Conservation (phyloP, 2,329 filamentous ascomycete genomes). For the Xylaria sp. region DNA sequence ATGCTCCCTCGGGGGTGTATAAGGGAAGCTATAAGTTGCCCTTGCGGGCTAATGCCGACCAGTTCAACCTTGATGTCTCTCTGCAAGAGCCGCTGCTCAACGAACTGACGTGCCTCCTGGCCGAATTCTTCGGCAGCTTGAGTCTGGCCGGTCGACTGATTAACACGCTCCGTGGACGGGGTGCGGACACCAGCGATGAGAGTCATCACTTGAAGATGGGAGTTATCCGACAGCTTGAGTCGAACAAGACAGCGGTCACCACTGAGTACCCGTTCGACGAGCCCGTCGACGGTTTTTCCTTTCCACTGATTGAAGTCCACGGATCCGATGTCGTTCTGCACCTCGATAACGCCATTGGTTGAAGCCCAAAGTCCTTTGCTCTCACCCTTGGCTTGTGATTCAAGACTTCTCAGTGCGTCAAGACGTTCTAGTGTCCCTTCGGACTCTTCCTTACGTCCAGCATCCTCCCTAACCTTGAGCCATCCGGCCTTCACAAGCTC, state of each 20-base stretch:
- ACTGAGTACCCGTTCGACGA: slow-evolving; percentile 90
- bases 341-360: slow-evolving; percentile 73
- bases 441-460: slow-evolving; percentile 87
- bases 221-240: slow-evolving; percentile 79
- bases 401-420: slow-evolving; percentile 79
- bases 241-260: slow-evolving; percentile 91
- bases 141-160: slow-evolving; percentile 75
- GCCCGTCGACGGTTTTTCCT: slow-evolving; percentile 82
- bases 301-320: slow-evolving; percentile 86
- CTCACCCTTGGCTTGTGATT: slow-evolving; percentile 80
- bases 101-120: slow-evolving; percentile 87
- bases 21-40: slow-evolving; percentile 87
- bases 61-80: slow-evolving; percentile 84
- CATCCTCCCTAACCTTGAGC: slow-evolving; percentile 93
- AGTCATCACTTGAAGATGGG: slow-evolving; percentile 89
- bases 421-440: slow-evolving; percentile 78
- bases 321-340: slow-evolving; percentile 82
- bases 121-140: slow-evolving; percentile 90
- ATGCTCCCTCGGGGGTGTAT: slow-evolving; percentile 93
- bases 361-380: slow-evolving; percentile 84
- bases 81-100: slow-evolving; percentile 87
- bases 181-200: slow-evolving; percentile 89
- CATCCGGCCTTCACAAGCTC: slow-evolving; percentile 87
- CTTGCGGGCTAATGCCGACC: slow-evolving; percentile 87
- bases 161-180: slow-evolving; percentile 87